phyloP scores from a whole-genome alignment of 208 protist species.

The Leishmania arabica region DNA sequence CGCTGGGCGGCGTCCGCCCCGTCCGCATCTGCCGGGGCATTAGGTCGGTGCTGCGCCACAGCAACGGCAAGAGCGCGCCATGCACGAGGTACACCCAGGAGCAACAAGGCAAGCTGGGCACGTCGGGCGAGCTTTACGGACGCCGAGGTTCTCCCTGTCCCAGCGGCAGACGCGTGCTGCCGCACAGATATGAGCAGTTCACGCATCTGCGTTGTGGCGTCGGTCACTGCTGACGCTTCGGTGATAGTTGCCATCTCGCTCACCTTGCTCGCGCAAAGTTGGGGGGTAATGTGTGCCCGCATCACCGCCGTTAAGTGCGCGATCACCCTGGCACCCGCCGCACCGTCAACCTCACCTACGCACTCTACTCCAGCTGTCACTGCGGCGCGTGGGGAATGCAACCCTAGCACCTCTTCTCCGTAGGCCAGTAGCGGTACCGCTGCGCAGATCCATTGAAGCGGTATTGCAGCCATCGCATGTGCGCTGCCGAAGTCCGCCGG shows the following conservation, averaged over 20 bases:
- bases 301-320: constrained; percentile 6
- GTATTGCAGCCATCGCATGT: constrained; percentile 1
- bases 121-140: background rate
- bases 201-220: constrained; percentile 9
- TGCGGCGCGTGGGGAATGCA: background rate
- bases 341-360: background rate
- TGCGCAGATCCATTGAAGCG: constrained; percentile 20
- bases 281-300: background rate
- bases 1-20: background rate
- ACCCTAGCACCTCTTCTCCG: constrained; percentile 14
- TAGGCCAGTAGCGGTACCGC: constrained; percentile 19
- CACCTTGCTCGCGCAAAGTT: background rate
- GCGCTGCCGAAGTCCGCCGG: background rate
- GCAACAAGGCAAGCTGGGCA: background rate
- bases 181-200: constrained; percentile 6
- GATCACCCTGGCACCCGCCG: constrained; percentile 1
- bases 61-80: constrained; percentile 5
- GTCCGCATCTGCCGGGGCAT: background rate
- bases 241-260: background rate
- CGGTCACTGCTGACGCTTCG: background rate
- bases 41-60: background rate
- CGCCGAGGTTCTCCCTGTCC: background rate
- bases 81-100: constrained; percentile 10
- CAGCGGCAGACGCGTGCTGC: background rate
- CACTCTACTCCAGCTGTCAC: background rate